A percentile compares a stretch with the other conserved stretches of the same genome.
Conservation (phyloP, 306 rosid genomes). For the Argentina anserina region DNA sequence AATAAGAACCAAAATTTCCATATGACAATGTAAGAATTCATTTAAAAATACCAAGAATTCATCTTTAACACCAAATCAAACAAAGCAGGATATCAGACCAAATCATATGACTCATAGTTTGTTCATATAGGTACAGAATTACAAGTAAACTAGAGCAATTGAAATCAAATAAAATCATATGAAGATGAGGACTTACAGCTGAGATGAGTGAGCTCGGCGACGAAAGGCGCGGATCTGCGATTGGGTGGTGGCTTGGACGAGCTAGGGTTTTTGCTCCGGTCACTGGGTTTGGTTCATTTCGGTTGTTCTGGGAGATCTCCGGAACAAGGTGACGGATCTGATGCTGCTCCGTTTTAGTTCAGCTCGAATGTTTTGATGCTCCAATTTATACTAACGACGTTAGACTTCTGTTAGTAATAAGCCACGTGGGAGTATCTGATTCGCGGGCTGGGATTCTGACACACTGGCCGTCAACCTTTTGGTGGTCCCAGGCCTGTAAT, state of each 20-base stretch:
- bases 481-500: background rate
- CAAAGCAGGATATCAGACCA: background rate
- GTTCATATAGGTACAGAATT: too few species aligned
- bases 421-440: background rate
- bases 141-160: background rate
- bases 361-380: background rate
- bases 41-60: too few species aligned
- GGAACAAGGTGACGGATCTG: background rate
- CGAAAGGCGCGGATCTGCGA: background rate
- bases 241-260: too few species aligned
- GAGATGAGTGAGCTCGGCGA: background rate
- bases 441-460: background rate
- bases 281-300: too few species aligned
- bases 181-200: background rate
- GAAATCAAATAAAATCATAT: too few species aligned
- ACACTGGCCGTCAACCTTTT: background rate
- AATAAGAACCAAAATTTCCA: too few species aligned
- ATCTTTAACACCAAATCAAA: background rate
- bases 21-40: background rate
- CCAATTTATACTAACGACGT: background rate
- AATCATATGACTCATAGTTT: background rate
- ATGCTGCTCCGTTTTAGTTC: background rate
- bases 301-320: too few species aligned
- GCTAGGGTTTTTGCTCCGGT: background rate
- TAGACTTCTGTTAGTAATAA: background rate